Conservation (phyloP, 768 basidiomycete species). For the Leccinum incarnatum region DNA sequence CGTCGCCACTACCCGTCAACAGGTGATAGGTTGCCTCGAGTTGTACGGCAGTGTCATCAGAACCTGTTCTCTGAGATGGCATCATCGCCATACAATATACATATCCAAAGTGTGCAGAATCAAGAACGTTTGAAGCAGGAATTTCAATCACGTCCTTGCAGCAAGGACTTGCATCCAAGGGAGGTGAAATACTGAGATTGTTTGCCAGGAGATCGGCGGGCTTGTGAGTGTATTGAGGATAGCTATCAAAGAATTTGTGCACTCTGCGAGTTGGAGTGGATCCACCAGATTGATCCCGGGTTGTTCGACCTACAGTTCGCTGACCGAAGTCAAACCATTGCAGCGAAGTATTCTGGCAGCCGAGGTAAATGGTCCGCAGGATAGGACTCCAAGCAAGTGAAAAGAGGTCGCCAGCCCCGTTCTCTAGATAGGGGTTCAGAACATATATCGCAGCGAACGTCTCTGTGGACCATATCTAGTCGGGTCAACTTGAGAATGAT, state of each 20-base stretch:
- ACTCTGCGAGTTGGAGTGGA: slow-evolving; percentile 48
- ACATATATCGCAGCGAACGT: slow-evolving; percentile 66
- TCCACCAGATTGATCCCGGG: slow-evolving; percentile 26
- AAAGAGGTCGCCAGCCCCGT: slow-evolving; percentile 83
- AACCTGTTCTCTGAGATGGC: slow-evolving; percentile 39
- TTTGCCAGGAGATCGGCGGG: slow-evolving; percentile 68
- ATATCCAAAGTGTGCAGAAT: slow-evolving; percentile 94
- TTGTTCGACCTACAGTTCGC: background rate
- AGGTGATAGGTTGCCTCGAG: slow-evolving; percentile 44
- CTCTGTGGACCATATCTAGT: slow-evolving; percentile 78
- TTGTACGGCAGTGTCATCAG: slow-evolving; percentile 25
- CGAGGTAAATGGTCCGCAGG: slow-evolving; percentile 74
- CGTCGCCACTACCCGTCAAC: slow-evolving; percentile 88
- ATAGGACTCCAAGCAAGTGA: slow-evolving; percentile 74
- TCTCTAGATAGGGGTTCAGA: slow-evolving; percentile 75
- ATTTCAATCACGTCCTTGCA: slow-evolving; percentile 44
- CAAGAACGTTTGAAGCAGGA: slow-evolving; percentile 66
- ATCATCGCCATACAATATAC: slow-evolving; percentile 76
- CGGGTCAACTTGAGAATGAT: slow-evolving; percentile 6
- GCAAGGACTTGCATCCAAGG: slow-evolving; percentile 30
- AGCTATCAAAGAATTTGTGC: slow-evolving; percentile 92
- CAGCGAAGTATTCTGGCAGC: slow-evolving; percentile 90
- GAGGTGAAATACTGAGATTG: slow-evolving; percentile 42
- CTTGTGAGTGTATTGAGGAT: slow-evolving; percentile 67
- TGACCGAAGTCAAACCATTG: slow-evolving; percentile 76